Evolutionary conservation across 1,284 basidiomycete species (phyloP).

Genomic region (Cystobasidium pallidum): DNA sequence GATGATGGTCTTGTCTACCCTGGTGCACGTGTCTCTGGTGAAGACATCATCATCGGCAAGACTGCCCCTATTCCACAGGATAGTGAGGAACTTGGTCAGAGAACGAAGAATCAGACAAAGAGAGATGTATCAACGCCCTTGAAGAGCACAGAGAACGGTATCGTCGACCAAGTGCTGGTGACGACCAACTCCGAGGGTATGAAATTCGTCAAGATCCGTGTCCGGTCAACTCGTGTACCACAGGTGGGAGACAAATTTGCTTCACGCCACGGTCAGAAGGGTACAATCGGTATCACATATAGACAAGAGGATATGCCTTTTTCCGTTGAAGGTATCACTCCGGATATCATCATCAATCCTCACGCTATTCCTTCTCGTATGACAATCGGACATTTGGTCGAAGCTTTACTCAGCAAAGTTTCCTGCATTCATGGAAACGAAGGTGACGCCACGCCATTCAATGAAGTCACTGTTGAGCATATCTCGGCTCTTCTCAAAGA

Average conservation of each 20-base stretch:
- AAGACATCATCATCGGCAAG: slow-evolving; percentile 99
- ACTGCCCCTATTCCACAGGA: slow-evolving; percentile 96
- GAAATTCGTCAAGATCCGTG: slow-evolving; percentile 98
- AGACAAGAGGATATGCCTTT: slow-evolving; percentile 99
- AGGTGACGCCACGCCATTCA: slow-evolving; percentile 98
- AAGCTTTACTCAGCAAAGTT: slow-evolving; percentile 94
- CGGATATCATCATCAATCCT: slow-evolving; percentile 97
- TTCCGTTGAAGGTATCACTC: slow-evolving; percentile 91
- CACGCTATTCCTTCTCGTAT: slow-evolving; percentile 99
- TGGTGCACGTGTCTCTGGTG: slow-evolving; percentile 90
- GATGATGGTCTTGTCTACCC: slow-evolving; percentile 94
- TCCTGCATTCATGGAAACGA: slow-evolving; percentile 95
- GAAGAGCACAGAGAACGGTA: slow-evolving; percentile 96
- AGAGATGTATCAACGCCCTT: slow-evolving; percentile 96
- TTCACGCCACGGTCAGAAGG: slow-evolving; percentile 98
- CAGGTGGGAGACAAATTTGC: slow-evolving; percentile 99
- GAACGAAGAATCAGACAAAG: slow-evolving; percentile 84
- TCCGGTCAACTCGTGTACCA: slow-evolving; percentile 91
- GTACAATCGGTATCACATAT: slow-evolving; percentile 98
- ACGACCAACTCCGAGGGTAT: slow-evolving; percentile 94
- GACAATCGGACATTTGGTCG: slow-evolving; percentile 99
- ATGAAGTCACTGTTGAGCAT: slow-evolving; percentile 94
- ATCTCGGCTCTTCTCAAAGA: slow-evolving; percentile 80
- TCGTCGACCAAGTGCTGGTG: slow-evolving; percentile 95
- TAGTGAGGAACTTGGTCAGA: slow-evolving; percentile 93